phyloP scores from a whole-genome alignment of 139 green algal genomes.

The Gonium pectorale region DNA sequence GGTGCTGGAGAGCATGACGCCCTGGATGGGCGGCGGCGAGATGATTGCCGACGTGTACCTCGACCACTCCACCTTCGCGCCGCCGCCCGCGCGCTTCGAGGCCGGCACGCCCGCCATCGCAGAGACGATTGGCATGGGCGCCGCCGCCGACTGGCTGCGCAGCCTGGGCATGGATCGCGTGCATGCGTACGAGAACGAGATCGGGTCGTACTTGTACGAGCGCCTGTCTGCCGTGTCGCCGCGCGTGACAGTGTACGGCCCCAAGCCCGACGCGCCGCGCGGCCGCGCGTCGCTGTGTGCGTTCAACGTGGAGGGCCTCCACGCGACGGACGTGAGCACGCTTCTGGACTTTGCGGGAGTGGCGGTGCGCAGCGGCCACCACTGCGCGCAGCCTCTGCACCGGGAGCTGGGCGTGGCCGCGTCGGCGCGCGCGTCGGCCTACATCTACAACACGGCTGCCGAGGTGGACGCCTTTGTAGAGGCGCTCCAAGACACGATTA shows the following conservation, averaged over 20 bases:
- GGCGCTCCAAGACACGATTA: constrained; percentile 85
- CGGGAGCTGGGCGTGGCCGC: constrained; percentile 84
- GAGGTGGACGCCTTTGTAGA: constrained; percentile 95
- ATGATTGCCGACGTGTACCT: constrained; percentile 98
- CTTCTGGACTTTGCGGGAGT: constrained; percentile 91
- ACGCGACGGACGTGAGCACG: constrained; percentile 96
- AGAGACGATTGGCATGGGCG: constrained; percentile 80
- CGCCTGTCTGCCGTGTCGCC: constrained; percentile 5
- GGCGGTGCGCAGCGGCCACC: constrained; percentile 94
- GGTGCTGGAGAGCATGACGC: constrained; percentile 92
- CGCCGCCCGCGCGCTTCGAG: constrained; percentile 95
- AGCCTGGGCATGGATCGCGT: constrained; percentile 83
- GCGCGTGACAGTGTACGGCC: constrained; percentile 84
- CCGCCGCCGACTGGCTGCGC: constrained; percentile 76
- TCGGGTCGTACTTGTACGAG: constrained; percentile 30
- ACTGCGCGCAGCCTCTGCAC: constrained; percentile 98
- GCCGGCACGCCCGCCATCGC: constrained; percentile 97
- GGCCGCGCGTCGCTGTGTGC: constrained; percentile 82
- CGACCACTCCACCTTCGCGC: constrained; percentile 92
- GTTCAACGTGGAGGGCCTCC: constrained; percentile 97
- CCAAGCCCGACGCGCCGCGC: constrained; percentile 55
- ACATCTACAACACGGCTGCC: constrained; percentile 95
- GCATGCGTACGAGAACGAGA: constrained; percentile 75
- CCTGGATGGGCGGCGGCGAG: constrained; percentile 97
- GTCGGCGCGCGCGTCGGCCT: constrained; percentile 87